Evolutionary conservation across 352 stramenopile genomes (phyloP).

Genomic region (Phytophthora boehmeriae): DNA sequence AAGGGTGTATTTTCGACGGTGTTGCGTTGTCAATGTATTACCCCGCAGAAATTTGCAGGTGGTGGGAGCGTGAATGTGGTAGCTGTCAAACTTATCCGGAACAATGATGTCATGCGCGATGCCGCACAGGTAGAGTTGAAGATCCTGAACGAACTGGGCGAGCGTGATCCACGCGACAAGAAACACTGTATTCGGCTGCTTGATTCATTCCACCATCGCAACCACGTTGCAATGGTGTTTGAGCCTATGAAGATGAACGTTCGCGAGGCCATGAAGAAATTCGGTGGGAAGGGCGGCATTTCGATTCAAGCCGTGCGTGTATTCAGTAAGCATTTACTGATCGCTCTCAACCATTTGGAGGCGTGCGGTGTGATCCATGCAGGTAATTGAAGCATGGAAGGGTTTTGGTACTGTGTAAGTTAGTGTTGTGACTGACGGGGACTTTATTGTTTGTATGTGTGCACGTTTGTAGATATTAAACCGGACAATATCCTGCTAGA

Average conservation of each 20-base stretch:
- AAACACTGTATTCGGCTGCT: conserved; percentile 89
- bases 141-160: conserved; percentile 77
- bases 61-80: conserved; percentile 43
- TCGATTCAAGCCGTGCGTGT: conserved; percentile 86
- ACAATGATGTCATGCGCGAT: conserved; percentile 98
- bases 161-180: conserved; percentile 74
- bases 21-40: conserved; percentile 89
- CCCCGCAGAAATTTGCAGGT: conserved; percentile 32
- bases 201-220: conserved; percentile 90
- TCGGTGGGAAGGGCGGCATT: conserved; percentile 83
- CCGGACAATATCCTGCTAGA: conserved; percentile 98
- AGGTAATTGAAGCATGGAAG: conserved; percentile 41
- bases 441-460: conserved; percentile 10
- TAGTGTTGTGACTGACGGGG: not conserved
- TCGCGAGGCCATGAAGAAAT: conserved; percentile 91
- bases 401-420: not conserved
- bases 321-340: conserved; percentile 82
- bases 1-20: conserved; percentile 99
- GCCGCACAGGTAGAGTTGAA: conserved; percentile 89
- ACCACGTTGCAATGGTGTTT: conserved; percentile 97
- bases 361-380: conserved; percentile 92
- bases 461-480: conserved; percentile 92
- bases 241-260: conserved; percentile 98
- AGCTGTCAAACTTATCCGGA: conserved; percentile 92
- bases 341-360: conserved; percentile 80